A percentile compares a stretch with the other conserved stretches of the same genome.
phyloP scores from a whole-genome alignment of 2,329 filamentous ascomycete species.

The Sporothrix luriei region DNA sequence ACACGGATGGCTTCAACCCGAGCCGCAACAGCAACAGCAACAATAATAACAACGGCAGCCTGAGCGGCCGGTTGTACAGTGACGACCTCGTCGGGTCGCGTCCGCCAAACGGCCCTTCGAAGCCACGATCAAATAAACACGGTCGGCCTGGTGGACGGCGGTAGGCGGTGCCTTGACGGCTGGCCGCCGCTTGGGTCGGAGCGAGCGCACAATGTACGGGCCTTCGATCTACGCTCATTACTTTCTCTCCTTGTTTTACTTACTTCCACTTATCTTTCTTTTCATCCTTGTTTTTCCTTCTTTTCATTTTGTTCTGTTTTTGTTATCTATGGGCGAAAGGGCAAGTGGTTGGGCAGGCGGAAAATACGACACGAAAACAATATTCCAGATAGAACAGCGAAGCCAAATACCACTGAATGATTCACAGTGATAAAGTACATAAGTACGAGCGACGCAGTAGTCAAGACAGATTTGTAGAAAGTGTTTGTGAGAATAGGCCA shows the following conservation, averaged over 20 bases:
- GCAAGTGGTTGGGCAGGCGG: conserved; percentile 14
- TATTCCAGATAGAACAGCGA: conserved; percentile 12
- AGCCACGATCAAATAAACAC: conserved; percentile 16
- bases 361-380: conserved; percentile 11
- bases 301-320: background rate
- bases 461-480: background rate
- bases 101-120: background rate
- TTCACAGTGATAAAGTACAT: background rate
- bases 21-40: conserved; percentile 29
- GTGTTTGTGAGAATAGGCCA: background rate
- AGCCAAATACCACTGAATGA: conserved; percentile 17
- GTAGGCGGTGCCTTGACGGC: background rate
- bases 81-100: conserved; percentile 44
- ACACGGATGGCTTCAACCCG: conserved; percentile 41
- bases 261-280: background rate
- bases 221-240: background rate
- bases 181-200: background rate
- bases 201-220: background rate
- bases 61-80: conserved; percentile 53
- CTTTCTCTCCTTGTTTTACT: background rate
- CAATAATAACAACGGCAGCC: conserved; percentile 5
- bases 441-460: background rate
- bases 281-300: background rate
- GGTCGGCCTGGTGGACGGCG: conserved; percentile 29
- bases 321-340: conserved; percentile 15